Conservation (phyloP, 129 eudicot species). For the Artemisia argyi region DNA sequence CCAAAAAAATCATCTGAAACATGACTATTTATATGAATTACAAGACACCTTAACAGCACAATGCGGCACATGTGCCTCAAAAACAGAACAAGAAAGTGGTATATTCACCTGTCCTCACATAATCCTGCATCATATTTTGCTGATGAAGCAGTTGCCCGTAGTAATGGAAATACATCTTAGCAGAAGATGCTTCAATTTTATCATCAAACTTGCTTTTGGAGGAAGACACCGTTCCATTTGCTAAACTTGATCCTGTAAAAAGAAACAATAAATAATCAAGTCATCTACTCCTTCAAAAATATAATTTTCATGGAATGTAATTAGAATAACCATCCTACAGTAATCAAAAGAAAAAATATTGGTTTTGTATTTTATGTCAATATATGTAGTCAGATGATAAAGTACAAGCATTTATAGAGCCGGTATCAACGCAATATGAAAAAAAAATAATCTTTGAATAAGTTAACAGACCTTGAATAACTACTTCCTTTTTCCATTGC, state of each 20-base stretch:
- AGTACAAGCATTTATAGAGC: too few relatives aligned
- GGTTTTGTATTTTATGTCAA: too few relatives aligned
- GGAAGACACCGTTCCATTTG: conserved; percentile 54
- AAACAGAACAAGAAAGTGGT: conserved; percentile 11
- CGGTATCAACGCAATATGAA: too few relatives aligned
- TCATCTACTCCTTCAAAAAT: not conserved
- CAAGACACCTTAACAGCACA: conserved; percentile 1
- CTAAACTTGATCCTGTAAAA: conserved; percentile 51
- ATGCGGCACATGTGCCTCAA: conserved; percentile 5
- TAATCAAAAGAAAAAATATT: too few relatives aligned
- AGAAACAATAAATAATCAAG: conserved; percentile 9
- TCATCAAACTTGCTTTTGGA: conserved; percentile 83
- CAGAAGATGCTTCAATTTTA: conserved; percentile 90
- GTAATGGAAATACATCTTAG: conserved; percentile 96
- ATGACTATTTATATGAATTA: conserved; percentile 12
- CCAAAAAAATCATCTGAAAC: not conserved
- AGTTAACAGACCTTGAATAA: too few relatives aligned
- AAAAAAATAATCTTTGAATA: too few relatives aligned
- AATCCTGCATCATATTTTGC: conserved; percentile 99
- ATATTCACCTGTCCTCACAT: conserved; percentile 91
- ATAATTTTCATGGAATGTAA: not conserved
- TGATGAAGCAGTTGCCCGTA: conserved; percentile 93
- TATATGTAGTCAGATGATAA: too few relatives aligned
- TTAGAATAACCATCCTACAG: too few relatives aligned
- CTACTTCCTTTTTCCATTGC: too few relatives aligned